Evolutionary conservation across 2,329 filamentous ascomycete genomes (phyloP), one percentile per base, ranked within the genome.

Genomic region (Talaromyces rugulosus): DNA sequence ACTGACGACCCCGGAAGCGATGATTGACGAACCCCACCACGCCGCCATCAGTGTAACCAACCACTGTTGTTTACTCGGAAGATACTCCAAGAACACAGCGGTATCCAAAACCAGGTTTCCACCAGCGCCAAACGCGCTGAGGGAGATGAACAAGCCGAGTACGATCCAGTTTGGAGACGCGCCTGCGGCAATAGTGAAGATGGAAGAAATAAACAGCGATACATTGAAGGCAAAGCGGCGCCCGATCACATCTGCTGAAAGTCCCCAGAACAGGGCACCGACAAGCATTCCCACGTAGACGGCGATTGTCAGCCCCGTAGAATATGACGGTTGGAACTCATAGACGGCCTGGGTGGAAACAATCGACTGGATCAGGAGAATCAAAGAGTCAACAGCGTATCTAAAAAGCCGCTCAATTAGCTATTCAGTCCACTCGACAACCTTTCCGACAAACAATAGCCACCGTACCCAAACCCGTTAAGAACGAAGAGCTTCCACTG

Each of bases 161-260:
- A 84, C 82, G 1, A 82, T 75, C 87, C 87, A 92, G 65, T 81
- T 89, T 1, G 89, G 88, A 62, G 85, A 82, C 1, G 84, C 85
- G 4, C 88, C 89, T 0, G 87, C 88, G 0, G 89, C 76, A 59
- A 90, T 84, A 33, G 82, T 83, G 56, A 87, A 86, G 5, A 85
- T 71, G 4, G 85, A 83, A 68, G 83, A 87, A 61, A 89, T 78
- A 67, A 90, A 81, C 11, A 90, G 78, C 2, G 85, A 86, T 27
- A 85, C 75, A 68, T 90, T 90, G 77, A 91, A 91, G 5, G 88
- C 88, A 66, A 84, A 85, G 64, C 84, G 83, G 51, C 88, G 81
- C 5, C 88, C 88, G 63, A 90, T 86, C 36, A 90, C 81, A 68
- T 91, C 88, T 27, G 87, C 87, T 3, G 81, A 81, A 33, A 89